These are phyloP conservation scores for Chondrostereum purpureum DNA, from an alignment of 1,284 basidiomycete species.

Conservation along the genomic window DNA sequence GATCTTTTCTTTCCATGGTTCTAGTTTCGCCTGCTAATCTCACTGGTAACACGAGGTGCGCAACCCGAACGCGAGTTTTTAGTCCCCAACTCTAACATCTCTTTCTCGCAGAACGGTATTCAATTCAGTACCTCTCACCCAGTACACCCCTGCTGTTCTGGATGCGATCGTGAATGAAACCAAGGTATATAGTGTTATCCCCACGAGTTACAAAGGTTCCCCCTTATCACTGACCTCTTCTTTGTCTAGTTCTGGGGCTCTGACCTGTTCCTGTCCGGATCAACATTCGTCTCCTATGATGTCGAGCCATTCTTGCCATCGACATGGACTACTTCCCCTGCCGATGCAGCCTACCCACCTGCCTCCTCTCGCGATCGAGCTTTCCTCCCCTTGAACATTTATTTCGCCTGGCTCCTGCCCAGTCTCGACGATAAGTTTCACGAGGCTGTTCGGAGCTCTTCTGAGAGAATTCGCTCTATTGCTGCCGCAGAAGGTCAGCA, in stretches of 20 bases:
- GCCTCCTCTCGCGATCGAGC: conserved; percentile 24
- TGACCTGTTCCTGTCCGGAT: background rate
- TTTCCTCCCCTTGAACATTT: conserved; percentile 41
- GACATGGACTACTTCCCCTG: conserved; percentile 6
- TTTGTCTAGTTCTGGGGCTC: conserved; percentile 19
- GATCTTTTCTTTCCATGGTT: conserved; percentile 37
- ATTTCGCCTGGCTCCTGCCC: conserved; percentile 33
- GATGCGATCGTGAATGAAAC: conserved; percentile 45
- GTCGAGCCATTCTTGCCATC: conserved; percentile 3
- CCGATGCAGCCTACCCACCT: conserved; percentile 41
- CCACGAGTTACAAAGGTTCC: too few species aligned
- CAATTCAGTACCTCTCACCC: conserved; percentile 39
- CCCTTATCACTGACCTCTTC: conserved; percentile 2
- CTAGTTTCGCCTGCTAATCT: conserved; percentile 32
- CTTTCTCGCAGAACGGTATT: conserved; percentile 33
- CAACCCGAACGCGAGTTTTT: conserved; percentile 1
- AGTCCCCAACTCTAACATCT: background rate
- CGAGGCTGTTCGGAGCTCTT: conserved; percentile 31
- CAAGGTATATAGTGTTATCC: conserved; percentile 29
- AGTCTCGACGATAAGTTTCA: conserved; percentile 32
- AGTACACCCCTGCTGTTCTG: conserved; percentile 34
- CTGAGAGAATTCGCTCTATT: conserved; percentile 28
- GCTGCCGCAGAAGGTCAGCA: conserved; percentile 36
- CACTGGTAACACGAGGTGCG: conserved; percentile 36
- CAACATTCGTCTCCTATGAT: background rate